A percentile compares a stretch with the other conserved stretches of the same genome.
phyloP scores from a whole-genome alignment of 1,284 basidiomycete species.

The Ganoderma sp. region DNA sequence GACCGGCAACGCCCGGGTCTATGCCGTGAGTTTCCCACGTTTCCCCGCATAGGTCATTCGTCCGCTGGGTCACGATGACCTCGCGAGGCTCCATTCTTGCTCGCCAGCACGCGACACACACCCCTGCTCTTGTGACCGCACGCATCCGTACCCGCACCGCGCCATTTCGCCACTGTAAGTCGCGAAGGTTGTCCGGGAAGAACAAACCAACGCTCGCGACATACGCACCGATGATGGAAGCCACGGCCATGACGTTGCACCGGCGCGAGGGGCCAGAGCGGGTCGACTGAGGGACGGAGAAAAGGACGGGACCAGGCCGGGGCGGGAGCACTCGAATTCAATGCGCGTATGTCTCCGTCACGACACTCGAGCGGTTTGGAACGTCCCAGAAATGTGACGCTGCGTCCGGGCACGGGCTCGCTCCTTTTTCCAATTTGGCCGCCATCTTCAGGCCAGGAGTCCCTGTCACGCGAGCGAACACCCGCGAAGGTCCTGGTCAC shows the following conservation, averaged over 20 bases:
- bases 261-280: constrained; percentile 2
- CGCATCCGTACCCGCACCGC: constrained; percentile 3
- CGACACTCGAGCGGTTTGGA: constrained; percentile 19
- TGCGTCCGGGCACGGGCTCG: constrained; percentile 14
- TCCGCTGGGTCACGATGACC: constrained; percentile 17
- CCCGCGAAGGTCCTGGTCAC: constrained; percentile 20
- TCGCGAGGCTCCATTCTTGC: constrained; percentile 23
- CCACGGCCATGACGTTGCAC: neutral
- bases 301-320: constrained; percentile 27
- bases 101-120: constrained; percentile 13
- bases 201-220: constrained; percentile 3
- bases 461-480: constrained; percentile 29
- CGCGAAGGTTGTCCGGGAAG: constrained; percentile 1
- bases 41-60: constrained; percentile 36
- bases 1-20: constrained; percentile 24
- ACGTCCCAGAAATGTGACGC: constrained; percentile 29
- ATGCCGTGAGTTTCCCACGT: constrained; percentile 24
- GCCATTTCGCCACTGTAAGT: neutral
- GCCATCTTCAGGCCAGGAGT: neutral
- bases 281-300: constrained; percentile 10
- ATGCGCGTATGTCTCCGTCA: neutral
- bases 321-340: constrained; percentile 19
- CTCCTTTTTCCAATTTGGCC: constrained; percentile 21
- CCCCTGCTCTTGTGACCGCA: constrained; percentile 2
- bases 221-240: constrained; percentile 7